A percentile compares a stretch with the other conserved stretches of the same genome.
Conservation (phyloP, 2,329 filamentous ascomycete species). For the Sporothrix globosa region DNA sequence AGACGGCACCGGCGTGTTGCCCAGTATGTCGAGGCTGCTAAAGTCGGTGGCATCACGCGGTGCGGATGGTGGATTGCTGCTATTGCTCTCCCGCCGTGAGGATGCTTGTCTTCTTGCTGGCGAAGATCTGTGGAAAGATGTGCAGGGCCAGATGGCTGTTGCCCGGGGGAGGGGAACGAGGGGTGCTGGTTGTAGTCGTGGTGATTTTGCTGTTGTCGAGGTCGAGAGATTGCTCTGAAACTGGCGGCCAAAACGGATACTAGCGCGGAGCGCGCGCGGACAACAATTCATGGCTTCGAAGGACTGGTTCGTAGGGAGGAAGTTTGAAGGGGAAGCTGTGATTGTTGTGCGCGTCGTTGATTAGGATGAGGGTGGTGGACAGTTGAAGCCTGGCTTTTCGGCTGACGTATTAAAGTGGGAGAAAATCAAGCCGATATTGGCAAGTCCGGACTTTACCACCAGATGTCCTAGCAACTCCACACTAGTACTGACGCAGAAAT, state of each 20-base stretch:
- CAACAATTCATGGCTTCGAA: not conserved
- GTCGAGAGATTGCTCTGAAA: not conserved
- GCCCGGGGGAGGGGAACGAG: not conserved
- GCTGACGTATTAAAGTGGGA: slow-evolving; percentile 9
- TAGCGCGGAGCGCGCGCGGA: not conserved
- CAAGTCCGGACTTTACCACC: slow-evolving; percentile 2
- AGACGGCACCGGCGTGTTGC: slow-evolving; percentile 72
- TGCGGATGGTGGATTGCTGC: slow-evolving; percentile 39
- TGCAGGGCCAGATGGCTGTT: not conserved
- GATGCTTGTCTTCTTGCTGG: not conserved
- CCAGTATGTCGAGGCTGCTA: slow-evolving; percentile 74
- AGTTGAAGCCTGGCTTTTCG: slow-evolving; percentile 2
- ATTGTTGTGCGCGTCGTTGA: not conserved
- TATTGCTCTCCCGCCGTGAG: not conserved
- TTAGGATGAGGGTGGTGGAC: not conserved
- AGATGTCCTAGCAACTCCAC: not conserved
- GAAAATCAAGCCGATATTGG: slow-evolving; percentile 5
- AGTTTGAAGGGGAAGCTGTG: not conserved
- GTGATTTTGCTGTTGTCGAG: not conserved
- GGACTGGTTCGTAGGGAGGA: not conserved
- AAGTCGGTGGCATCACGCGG: slow-evolving; percentile 63
- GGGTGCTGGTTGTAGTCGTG: not conserved
- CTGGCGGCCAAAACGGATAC: not conserved
- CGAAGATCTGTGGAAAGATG: slow-evolving; percentile 20
- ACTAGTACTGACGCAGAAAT: not conserved